Percentiles rank a stretch among this genome's conserved stretches.
These are phyloP conservation scores for Hypoxylon sp. DNA, from an alignment of 2,329 filamentous ascomycete genomes.

Conservation along the genomic window DNA sequence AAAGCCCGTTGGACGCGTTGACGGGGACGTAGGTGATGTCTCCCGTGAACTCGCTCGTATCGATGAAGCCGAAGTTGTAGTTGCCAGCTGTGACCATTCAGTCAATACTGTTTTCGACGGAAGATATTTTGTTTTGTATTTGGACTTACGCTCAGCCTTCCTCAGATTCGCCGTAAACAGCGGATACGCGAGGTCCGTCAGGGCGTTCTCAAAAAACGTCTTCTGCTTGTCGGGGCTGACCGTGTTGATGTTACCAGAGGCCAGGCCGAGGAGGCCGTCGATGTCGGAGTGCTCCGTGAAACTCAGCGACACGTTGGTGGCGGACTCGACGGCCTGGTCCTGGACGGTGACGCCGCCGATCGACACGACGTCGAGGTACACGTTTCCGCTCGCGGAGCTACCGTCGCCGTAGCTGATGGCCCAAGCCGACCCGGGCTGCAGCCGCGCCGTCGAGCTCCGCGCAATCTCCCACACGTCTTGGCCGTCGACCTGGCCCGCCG, in stretches of 20 bases:
- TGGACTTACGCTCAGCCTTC: constrained; percentile 50
- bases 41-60: constrained; percentile 68
- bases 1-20: constrained; percentile 69
- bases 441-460: constrained; percentile 55
- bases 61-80: constrained; percentile 61
- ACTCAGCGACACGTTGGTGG: constrained; percentile 54
- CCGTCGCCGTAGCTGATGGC: constrained; percentile 59
- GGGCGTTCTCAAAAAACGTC: constrained; percentile 58
- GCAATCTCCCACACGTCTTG: constrained; percentile 56
- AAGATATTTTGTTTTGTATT: too few relatives aligned
- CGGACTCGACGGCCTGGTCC: constrained; percentile 58
- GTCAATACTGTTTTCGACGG: too few relatives aligned
- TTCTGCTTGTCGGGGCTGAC: constrained; percentile 55
- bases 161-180: constrained; percentile 66
- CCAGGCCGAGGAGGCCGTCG: constrained; percentile 60
- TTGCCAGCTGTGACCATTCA: constrained; percentile 47
- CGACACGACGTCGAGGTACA: constrained; percentile 58
- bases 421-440: constrained; percentile 55
- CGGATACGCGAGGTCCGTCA: constrained; percentile 51
- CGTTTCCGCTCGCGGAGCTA: constrained; percentile 56
- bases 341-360: constrained; percentile 56
- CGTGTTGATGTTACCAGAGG: constrained; percentile 58
- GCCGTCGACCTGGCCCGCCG: constrained; percentile 50
- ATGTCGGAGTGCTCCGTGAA: constrained; percentile 55
- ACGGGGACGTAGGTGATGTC: constrained; percentile 67